These are phyloP conservation scores for Tolypocladium sp. DNA, from an alignment of 2,329 filamentous ascomycete species.

Conservation along the genomic window DNA sequence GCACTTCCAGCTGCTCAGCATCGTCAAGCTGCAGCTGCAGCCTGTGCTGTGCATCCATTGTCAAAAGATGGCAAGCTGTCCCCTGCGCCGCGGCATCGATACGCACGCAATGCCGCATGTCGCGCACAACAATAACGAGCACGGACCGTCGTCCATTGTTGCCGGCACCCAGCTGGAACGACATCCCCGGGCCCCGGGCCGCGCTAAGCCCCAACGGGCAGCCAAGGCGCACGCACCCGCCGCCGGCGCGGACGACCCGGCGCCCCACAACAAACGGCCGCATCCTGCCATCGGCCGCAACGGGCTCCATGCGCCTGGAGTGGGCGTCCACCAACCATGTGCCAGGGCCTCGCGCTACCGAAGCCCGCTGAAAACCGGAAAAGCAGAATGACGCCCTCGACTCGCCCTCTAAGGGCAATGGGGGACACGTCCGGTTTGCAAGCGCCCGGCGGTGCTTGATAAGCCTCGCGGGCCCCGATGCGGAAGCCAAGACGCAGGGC, in stretches of 20 bases:
- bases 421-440: not conserved
- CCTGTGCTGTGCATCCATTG: too few relatives aligned
- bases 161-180: not conserved
- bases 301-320: not conserved
- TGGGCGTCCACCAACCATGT: not conserved
- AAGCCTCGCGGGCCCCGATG: not conserved
- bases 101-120: too few relatives aligned
- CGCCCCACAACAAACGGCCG: not conserved
- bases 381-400: not conserved
- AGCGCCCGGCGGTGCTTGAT: not conserved
- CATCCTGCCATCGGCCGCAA: not conserved
- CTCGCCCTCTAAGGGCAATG: not conserved
- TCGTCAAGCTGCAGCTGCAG: too few relatives aligned
- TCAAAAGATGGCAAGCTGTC: too few relatives aligned
- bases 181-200: not conserved
- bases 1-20: too few relatives aligned
- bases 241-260: not conserved
- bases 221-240: not conserved
- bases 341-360: not conserved
- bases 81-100: too few relatives aligned
- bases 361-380: not conserved
- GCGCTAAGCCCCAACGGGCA: not conserved
- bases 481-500: not conserved
- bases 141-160: not conserved
- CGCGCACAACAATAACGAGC: not conserved